These are phyloP conservation scores for Maudiozyma humilis DNA, from an alignment of 1,139 yeast species.

Conservation along the genomic window DNA sequence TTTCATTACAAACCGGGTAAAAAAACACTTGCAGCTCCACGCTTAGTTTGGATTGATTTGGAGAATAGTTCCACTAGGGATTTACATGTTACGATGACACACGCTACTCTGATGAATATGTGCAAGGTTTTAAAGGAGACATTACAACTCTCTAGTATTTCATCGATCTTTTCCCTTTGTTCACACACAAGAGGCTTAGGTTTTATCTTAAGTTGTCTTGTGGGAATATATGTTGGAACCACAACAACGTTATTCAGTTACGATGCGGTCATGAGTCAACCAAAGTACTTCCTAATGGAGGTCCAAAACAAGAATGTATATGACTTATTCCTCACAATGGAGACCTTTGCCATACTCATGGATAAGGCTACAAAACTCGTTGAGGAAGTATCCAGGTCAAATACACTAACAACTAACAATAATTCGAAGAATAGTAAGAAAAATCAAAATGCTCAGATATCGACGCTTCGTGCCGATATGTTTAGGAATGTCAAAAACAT, in stretches of 20 bases:
- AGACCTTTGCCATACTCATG: constrained; percentile 73
- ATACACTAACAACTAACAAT: constrained; percentile 2
- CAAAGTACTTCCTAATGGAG: constrained; percentile 62
- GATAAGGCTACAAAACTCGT: constrained; percentile 42
- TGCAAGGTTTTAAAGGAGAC: constrained; percentile 91
- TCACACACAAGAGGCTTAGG: constrained; percentile 83
- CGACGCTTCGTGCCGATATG: constrained; percentile 31
- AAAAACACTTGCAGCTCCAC: constrained; percentile 13
- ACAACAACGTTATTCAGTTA: constrained; percentile 78
- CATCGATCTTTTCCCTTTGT: constrained; percentile 78
- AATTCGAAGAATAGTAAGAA: constrained; percentile 9
- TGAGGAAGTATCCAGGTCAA: constrained; percentile 6
- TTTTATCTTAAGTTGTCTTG: constrained; percentile 67
- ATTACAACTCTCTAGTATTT: constrained; percentile 65
- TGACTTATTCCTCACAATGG: constrained; percentile 79
- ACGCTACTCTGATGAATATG: constrained; percentile 59
- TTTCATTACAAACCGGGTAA: constrained; percentile 20
- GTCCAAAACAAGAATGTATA: constrained; percentile 73
- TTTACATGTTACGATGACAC: constrained; percentile 36
- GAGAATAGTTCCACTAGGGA: constrained; percentile 21
- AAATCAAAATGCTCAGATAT: constrained; percentile 3
- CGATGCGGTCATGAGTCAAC: constrained; percentile 67
- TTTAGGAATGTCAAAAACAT: constrained; percentile 65
- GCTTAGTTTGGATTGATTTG: constrained; percentile 33
- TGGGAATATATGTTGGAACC: constrained; percentile 83